phyloP scores from a whole-genome alignment of 225 moss, liverwort and hornwort genomes.

The Polytrichum formosum region DNA sequence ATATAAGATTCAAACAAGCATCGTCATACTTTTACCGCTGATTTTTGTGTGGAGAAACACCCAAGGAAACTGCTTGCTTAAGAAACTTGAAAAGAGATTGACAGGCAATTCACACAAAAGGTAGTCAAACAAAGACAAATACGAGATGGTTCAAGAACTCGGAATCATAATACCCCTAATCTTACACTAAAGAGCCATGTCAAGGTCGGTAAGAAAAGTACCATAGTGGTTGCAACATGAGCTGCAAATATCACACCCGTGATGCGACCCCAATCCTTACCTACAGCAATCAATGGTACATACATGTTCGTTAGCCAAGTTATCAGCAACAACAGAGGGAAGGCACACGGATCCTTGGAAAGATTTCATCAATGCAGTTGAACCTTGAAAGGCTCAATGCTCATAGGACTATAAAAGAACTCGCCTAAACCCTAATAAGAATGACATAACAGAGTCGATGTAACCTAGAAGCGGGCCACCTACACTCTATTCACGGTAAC shows the following conservation, averaged over 20 bases:
- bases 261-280: constrained; percentile 78
- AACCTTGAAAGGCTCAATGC: no score
- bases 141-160: not conserved
- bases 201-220: constrained; percentile 11
- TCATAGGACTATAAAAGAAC: not conserved
- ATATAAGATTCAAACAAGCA: no score
- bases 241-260: constrained; percentile 64
- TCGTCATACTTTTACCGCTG: no score
- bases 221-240: constrained; percentile 86
- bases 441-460: not conserved
- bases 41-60: no score
- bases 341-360: not conserved
- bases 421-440: no score
- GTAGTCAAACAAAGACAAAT: not conserved
- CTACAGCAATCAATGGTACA: constrained; percentile 31
- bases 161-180: no score
- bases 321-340: not conserved
- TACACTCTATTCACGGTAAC: no score
- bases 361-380: not conserved
- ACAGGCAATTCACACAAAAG: not conserved
- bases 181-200: no score
- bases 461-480: no score
- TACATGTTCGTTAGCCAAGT: not conserved
- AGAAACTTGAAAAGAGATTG: not conserved
- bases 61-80: no score